Conservation (phyloP, 2,329 filamentous ascomycete genomes). For the Coleophoma eucalyptorum region DNA sequence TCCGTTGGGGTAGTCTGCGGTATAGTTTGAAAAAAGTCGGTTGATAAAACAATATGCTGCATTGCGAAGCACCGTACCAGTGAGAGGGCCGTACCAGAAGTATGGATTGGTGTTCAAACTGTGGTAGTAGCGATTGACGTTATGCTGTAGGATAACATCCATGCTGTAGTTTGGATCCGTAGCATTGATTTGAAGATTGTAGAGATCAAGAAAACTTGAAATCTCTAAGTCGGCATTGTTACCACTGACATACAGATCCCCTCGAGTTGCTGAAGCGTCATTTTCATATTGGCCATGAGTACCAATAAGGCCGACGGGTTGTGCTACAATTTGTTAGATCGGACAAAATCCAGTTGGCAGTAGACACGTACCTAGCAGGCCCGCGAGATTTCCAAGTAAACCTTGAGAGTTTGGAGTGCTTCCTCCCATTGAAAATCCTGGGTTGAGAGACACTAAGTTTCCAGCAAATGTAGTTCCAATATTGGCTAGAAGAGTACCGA, state of each 20-base stretch:
- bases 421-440: slow-evolving; percentile 36
- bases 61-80: slow-evolving; percentile 43
- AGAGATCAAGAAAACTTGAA: slow-evolving; percentile 42
- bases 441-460: slow-evolving; percentile 36
- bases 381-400: neutral
- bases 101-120: slow-evolving; percentile 43
- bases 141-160: slow-evolving; percentile 11
- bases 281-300: slow-evolving; percentile 20
- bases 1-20: slow-evolving; percentile 30
- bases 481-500: slow-evolving; percentile 29
- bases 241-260: slow-evolving; percentile 30
- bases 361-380: neutral
- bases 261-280: slow-evolving; percentile 17
- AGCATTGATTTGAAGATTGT: slow-evolving; percentile 22
- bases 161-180: neutral
- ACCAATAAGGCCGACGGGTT: slow-evolving; percentile 13
- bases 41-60: slow-evolving; percentile 42
- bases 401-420: neutral
- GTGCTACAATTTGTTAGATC: slow-evolving; percentile 1
- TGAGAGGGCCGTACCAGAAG: slow-evolving; percentile 49
- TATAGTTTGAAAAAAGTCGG: slow-evolving; percentile 40
- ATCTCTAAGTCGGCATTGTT: slow-evolving; percentile 46
- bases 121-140: slow-evolving; percentile 27
- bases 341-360: neutral
- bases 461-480: slow-evolving; percentile 38